Percentiles rank a stretch among this genome's conserved stretches.
Conservation (phyloP, 2,329 filamentous ascomycete genomes). For the Aspergillus viridinutans region DNA sequence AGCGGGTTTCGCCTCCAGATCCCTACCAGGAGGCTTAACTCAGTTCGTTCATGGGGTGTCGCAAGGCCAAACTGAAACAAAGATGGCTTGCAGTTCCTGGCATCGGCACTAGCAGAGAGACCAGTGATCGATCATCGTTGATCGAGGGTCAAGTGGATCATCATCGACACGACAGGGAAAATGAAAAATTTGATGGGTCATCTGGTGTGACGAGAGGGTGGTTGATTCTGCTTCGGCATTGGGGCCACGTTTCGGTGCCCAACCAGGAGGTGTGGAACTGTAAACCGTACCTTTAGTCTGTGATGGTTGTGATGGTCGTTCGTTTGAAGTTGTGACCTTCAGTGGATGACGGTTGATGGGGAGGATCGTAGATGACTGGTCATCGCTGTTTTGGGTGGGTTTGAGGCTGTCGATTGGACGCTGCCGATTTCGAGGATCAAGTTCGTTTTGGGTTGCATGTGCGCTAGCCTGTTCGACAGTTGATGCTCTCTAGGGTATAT, state of each 20-base stretch:
- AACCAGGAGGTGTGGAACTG: neutral
- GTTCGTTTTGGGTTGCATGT: neutral
- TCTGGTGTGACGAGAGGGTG: neutral
- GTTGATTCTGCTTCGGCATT: neutral
- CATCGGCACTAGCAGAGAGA: neutral
- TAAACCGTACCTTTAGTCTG: neutral
- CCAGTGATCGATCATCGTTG: neutral
- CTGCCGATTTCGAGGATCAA: neutral
- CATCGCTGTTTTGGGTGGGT: neutral
- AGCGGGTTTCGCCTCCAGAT: neutral
- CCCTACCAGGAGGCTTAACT: neutral
- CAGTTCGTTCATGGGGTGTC: neutral
- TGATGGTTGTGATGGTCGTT: neutral
- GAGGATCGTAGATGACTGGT: neutral
- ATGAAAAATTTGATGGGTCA: neutral
- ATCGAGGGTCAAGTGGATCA: neutral
- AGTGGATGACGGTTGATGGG: neutral
- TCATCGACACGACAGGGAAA: neutral
- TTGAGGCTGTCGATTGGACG: neutral
- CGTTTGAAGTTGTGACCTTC: neutral
- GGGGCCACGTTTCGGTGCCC: neutral
- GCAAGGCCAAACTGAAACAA: neutral
- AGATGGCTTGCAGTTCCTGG: neutral
- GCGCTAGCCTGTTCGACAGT: neutral
- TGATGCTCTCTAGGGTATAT: neutral